Percentiles rank a stretch among this genome's conserved stretches.
Evolutionary conservation across 768 basidiomycete species (phyloP).

Genomic region (Naganishia onofrii): DNA sequence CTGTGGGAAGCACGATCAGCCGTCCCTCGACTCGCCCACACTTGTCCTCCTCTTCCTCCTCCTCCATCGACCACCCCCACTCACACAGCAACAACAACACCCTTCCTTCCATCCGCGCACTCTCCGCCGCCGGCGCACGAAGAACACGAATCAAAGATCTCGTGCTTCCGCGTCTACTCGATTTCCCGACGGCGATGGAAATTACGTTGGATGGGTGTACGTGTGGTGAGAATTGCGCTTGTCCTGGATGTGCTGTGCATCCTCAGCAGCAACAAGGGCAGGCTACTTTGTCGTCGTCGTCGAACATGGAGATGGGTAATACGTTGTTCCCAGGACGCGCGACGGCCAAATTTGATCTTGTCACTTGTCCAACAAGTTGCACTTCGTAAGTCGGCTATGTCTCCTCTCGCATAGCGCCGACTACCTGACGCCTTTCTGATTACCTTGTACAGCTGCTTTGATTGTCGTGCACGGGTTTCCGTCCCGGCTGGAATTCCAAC

Average conservation of each 20-base stretch:
- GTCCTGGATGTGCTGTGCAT: slow-evolving; percentile 50
- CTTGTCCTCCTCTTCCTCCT: slow-evolving; percentile 41
- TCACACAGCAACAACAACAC: slow-evolving; percentile 33
- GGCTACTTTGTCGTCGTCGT: too few relatives aligned
- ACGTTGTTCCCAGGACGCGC: neutral
- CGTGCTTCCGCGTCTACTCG: slow-evolving; percentile 11
- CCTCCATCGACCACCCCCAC: slow-evolving; percentile 5
- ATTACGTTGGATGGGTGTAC: slow-evolving; percentile 43
- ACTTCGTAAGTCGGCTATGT: slow-evolving; percentile 21
- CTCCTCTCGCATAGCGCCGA: neutral
- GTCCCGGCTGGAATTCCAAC: slow-evolving; percentile 27
- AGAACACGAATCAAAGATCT: neutral
- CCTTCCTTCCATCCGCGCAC: slow-evolving; percentile 28
- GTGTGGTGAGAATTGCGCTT: slow-evolving; percentile 50
- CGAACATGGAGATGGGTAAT: slow-evolving; percentile 8
- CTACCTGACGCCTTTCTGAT: too few relatives aligned
- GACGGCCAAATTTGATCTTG: neutral
- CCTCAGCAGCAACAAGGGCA: slow-evolving; percentile 1
- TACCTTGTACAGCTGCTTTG: slow-evolving; percentile 22
- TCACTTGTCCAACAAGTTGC: slow-evolving; percentile 31
- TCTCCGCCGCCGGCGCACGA: slow-evolving; percentile 34
- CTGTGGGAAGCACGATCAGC: neutral
- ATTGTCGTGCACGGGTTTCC: slow-evolving; percentile 20
- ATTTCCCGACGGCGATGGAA: slow-evolving; percentile 9
- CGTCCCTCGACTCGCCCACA: neutral